phyloP scores from a whole-genome alignment of 2,329 filamentous ascomycete genomes.

The Stachybotrys chlorohalonatus region DNA sequence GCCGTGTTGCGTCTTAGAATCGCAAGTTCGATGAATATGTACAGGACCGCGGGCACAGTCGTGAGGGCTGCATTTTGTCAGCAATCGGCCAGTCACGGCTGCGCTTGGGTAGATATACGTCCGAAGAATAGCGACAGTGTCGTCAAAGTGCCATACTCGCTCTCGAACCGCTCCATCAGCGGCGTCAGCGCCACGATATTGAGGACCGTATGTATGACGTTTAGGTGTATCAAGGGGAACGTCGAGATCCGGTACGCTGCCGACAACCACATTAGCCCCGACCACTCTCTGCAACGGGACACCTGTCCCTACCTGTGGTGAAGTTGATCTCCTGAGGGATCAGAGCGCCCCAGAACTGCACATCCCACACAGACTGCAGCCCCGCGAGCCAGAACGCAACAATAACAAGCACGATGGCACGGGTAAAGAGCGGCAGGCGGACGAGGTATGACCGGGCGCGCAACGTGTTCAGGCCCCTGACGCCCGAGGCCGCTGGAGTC shows the following conservation, averaged over 20 bases:
- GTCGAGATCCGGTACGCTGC: slow-evolving; percentile 89
- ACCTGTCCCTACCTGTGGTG: slow-evolving; percentile 46
- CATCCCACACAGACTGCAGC: slow-evolving; percentile 60
- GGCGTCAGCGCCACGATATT: slow-evolving; percentile 76
- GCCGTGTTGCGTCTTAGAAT: slow-evolving; percentile 63
- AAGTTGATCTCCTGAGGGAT: slow-evolving; percentile 69
- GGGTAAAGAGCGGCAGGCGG: slow-evolving; percentile 81
- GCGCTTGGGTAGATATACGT: slow-evolving; percentile 50
- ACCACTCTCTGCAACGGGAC: background rate
- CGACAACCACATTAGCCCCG: slow-evolving; percentile 3
- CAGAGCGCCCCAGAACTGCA: slow-evolving; percentile 70
- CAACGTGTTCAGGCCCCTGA: slow-evolving; percentile 52
- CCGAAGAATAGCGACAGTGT: slow-evolving; percentile 84
- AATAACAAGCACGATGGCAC: slow-evolving; percentile 58
- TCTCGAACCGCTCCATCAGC: slow-evolving; percentile 88
- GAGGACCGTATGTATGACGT: slow-evolving; percentile 69
- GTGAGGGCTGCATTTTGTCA: slow-evolving; percentile 52
- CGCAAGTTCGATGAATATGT: slow-evolving; percentile 68
- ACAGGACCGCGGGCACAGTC: slow-evolving; percentile 73
- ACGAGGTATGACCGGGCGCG: slow-evolving; percentile 74
- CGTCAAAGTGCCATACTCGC: slow-evolving; percentile 82
- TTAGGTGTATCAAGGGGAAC: slow-evolving; percentile 77
- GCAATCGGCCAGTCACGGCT: background rate
- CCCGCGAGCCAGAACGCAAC: slow-evolving; percentile 53
- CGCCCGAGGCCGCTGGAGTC: slow-evolving; percentile 19